Percentiles rank a stretch among this genome's conserved stretches.
phyloP scores from a whole-genome alignment of 768 basidiomycete species.

The Mycena sanguinolenta region DNA sequence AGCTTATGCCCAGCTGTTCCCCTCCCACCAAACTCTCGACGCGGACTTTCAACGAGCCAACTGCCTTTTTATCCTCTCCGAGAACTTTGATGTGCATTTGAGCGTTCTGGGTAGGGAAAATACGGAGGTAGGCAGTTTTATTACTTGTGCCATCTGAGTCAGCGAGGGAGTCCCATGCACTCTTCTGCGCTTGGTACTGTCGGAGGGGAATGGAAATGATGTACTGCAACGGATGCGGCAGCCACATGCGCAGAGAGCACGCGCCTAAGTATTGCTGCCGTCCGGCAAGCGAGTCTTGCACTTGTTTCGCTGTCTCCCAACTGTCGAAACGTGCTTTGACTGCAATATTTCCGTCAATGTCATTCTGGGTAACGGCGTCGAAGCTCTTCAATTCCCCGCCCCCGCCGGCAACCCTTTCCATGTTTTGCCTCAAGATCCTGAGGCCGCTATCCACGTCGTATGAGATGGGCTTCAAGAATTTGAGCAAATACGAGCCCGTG shows the following conservation, averaged over 20 bases:
- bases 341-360: slow-evolving; percentile 48
- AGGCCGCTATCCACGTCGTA: slow-evolving; percentile 40
- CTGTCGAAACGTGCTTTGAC: slow-evolving; percentile 62
- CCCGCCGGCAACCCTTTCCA: slow-evolving; percentile 38
- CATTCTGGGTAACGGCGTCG: slow-evolving; percentile 40
- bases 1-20: slow-evolving; percentile 56
- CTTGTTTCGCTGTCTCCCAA: slow-evolving; percentile 62
- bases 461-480: slow-evolving; percentile 40
- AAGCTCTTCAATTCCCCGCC: slow-evolving; percentile 41
- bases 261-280: slow-evolving; percentile 46
- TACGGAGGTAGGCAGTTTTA: slow-evolving; percentile 50
- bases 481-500: slow-evolving; percentile 42
- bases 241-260: slow-evolving; percentile 52
- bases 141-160: slow-evolving; percentile 47
- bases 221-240: slow-evolving; percentile 66
- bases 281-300: slow-evolving; percentile 51
- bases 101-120: slow-evolving; percentile 37
- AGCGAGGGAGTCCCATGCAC: slow-evolving; percentile 61
- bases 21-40: slow-evolving; percentile 68
- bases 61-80: slow-evolving; percentile 65
- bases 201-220: slow-evolving; percentile 59
- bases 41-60: slow-evolving; percentile 71
- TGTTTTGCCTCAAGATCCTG: slow-evolving; percentile 41
- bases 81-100: slow-evolving; percentile 57
- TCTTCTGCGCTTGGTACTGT: slow-evolving; percentile 66